These are phyloP conservation scores for Fusarium papillatum DNA, from an alignment of 2,329 filamentous ascomycete species.

Conservation along the genomic window DNA sequence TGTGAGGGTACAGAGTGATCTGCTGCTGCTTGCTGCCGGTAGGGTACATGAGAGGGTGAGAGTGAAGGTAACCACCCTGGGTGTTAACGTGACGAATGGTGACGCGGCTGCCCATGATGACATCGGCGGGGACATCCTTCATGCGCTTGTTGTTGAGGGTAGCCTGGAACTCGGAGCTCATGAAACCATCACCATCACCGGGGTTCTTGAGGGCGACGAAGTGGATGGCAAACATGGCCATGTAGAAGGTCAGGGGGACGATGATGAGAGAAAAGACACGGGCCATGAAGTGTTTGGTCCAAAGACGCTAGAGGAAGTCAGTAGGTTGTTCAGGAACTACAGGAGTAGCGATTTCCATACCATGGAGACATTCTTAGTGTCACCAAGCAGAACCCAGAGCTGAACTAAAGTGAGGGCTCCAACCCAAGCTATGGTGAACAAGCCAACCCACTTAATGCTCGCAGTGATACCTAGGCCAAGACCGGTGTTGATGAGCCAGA, in stretches of 20 bases:
- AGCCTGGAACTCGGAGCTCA: constrained; percentile 99
- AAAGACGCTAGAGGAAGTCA: constrained; percentile 70
- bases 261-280: constrained; percentile 92
- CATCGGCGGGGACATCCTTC: constrained; percentile 94
- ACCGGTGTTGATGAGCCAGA: constrained; percentile 92
- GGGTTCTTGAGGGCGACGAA: constrained; percentile 95
- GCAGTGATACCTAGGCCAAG: constrained; percentile 89
- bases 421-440: constrained; percentile 99
- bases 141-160: constrained; percentile 97
- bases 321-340: background rate
- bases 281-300: constrained; percentile 95
- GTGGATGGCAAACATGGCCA: constrained; percentile 97
- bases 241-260: constrained; percentile 91
- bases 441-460: constrained; percentile 98
- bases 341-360: constrained; percentile 55
- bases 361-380: constrained; percentile 86
- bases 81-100: constrained; percentile 95
- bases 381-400: constrained; percentile 94
- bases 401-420: constrained; percentile 91
- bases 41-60: constrained; percentile 97
- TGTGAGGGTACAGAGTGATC: constrained; percentile 98
- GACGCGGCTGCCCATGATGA: constrained; percentile 89
- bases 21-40: constrained; percentile 98
- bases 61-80: constrained; percentile 97
- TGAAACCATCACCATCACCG: constrained; percentile 98